Evolutionary conservation across 2,329 filamentous ascomycete species (phyloP).

Genomic region (Penicillium sp.): DNA sequence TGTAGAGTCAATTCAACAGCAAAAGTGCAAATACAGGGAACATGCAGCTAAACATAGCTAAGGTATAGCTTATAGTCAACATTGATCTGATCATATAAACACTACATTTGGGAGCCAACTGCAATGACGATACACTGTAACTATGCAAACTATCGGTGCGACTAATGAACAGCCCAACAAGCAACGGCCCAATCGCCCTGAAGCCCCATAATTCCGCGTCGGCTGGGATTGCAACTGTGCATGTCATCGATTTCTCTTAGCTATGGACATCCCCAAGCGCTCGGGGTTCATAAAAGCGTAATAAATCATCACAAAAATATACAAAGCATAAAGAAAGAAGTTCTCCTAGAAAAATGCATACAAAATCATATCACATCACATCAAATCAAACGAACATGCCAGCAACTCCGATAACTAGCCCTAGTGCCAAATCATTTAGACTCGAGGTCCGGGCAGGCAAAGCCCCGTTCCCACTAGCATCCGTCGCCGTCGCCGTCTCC

Average conservation of each 20-base stretch:
- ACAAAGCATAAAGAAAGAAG: background rate
- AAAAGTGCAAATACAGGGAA: background rate
- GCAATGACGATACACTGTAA: background rate
- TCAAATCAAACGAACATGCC: constrained; percentile 42
- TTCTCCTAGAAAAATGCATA: background rate
- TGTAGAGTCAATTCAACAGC: background rate
- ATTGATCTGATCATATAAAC: background rate
- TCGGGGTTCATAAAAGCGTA: background rate
- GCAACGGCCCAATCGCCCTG: constrained; percentile 7
- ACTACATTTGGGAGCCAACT: background rate
- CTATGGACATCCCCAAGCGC: background rate
- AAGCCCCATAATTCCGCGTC: constrained; percentile 4
- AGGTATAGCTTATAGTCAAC: background rate
- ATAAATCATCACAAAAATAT: background rate
- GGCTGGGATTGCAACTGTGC: constrained; percentile 1
- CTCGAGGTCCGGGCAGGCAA: constrained; percentile 33
- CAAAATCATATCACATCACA: constrained; percentile 4
- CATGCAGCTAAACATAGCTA: background rate
- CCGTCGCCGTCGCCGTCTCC: constrained; percentile 29
- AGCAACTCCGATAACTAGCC: constrained; percentile 47
- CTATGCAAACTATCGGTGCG: background rate
- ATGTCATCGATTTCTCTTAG: background rate
- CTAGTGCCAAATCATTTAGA: constrained; percentile 45
- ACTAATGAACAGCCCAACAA: constrained; percentile 10
- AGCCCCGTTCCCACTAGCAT: constrained; percentile 29